Base-by-base conservation (phyloP, 306 rosid species). In the barrel medic (Medicago truncatula) region DNA sequence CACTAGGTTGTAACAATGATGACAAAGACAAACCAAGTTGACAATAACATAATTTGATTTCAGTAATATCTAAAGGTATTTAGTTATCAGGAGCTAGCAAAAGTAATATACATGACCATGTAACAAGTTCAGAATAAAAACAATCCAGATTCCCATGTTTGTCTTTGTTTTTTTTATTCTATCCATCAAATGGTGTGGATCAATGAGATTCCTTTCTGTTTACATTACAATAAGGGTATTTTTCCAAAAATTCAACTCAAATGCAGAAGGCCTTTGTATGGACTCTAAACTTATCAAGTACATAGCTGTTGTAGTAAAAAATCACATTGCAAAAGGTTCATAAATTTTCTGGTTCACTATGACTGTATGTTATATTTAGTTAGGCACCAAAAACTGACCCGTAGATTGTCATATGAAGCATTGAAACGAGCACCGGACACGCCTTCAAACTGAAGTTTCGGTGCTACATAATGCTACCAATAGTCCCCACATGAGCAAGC, bases 401-500 rank as follows among this genome's bases (percentile, higher is more conserved):
- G 58, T 34, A 12, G 10, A 14, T 5, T 60, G 28, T 57, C 81
- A 80, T 57, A 71, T 65, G 74, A 21, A 21, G 23, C 28, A 23
- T 3, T 23, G 28, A 23, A 2, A 23, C 28, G 28, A 23, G 28
- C 28, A 23, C 28, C 28, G 28, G 28, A 23, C 28, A 23, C 28
- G 28, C 28, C 28, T 1, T 23, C 28, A 23, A 23, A 23, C 28
- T 23, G 28, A 23, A 23, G 28, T 23, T 23, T 23, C 2, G 28
- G 28, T 2, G 28, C 28, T 23, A 23, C 28, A 23, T 23, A 23
- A 23, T 1, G 28, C 70, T 78, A 90, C 91, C 92, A 93, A 79
- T 93, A 93, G 80, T 93, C 95, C 54, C 89, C 82, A 70, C 95
- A 93, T 0, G 98, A 87, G 74, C 93, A 93, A 67, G 73, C 67